phyloP scores from a whole-genome alignment of 352 stramenopile genomes.

The Sclerospora graminicola region DNA sequence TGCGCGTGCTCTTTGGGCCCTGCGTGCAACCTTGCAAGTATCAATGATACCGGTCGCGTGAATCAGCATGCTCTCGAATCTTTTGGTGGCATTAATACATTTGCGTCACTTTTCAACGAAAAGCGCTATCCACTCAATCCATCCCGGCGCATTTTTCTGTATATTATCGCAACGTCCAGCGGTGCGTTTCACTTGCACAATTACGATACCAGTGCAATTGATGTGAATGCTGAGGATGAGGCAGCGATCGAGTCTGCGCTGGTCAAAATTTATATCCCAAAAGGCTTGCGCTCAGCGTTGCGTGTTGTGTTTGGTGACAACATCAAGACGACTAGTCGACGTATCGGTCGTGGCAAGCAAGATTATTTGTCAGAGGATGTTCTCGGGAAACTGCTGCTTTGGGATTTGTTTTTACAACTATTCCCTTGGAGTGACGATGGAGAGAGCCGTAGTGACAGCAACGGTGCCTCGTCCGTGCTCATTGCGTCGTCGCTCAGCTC shows the following conservation, averaged over 20 bases:
- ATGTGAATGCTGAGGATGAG: conserved; percentile 77
- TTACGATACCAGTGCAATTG: conserved; percentile 37
- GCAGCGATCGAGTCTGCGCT: conserved; percentile 56
- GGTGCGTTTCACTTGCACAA: conserved; percentile 28
- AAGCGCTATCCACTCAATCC: conserved; percentile 38
- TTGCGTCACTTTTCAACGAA: conserved; percentile 56
- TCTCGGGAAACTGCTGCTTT: conserved; percentile 48
- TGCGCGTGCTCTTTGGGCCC: conserved; percentile 19
- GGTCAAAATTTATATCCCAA: conserved; percentile 51
- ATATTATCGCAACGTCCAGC: conserved; percentile 45
- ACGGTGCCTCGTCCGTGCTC: conserved; percentile 23
- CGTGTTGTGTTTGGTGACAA: conserved; percentile 36
- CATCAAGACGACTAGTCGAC: conserved; percentile 15
- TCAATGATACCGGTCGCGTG: conserved; percentile 33
- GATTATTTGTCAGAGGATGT: conserved; percentile 48
- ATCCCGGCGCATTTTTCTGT: conserved; percentile 44
- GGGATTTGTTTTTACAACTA: conserved; percentile 76
- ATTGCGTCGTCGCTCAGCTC: conserved; percentile 64
- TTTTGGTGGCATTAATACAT: conserved; percentile 45
- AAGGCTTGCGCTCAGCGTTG: conserved; percentile 47
- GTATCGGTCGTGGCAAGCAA: conserved; percentile 39
- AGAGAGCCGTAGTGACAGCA: conserved; percentile 3
- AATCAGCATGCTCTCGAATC: conserved; percentile 44
- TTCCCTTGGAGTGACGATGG: conserved; percentile 35
- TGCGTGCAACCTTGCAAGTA: conserved; percentile 33